phyloP scores from a whole-genome alignment of 192 early-diverging fungal species.

The Cetraspora pellucida region DNA sequence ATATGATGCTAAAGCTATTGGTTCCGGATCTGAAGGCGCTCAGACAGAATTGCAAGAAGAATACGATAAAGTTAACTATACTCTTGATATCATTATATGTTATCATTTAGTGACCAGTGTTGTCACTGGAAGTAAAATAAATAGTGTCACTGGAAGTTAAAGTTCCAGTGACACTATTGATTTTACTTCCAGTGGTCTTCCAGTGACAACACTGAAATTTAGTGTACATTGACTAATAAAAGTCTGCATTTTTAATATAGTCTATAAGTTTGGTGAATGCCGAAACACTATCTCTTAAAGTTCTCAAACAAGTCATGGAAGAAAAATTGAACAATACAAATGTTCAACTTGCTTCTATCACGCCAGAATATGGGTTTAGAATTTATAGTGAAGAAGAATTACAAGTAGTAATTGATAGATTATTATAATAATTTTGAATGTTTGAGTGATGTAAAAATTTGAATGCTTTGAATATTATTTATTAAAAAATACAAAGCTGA shows the following conservation, averaged over 20 bases:
- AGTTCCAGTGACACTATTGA: no score
- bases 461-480: no score
- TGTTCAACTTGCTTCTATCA: constrained; percentile 92
- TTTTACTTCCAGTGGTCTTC: no score
- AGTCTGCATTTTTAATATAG: constrained; percentile 38
- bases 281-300: constrained; percentile 87
- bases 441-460: no score
- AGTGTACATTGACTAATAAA: no score
- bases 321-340: constrained; percentile 97
- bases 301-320: constrained; percentile 99
- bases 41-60: constrained; percentile 97
- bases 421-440: constrained; percentile 51
- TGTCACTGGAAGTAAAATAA: no score
- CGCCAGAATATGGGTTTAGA: constrained; percentile 72
- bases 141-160: no score
- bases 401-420: constrained; percentile 71
- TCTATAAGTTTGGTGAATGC: constrained; percentile 87
- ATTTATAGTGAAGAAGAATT: constrained; percentile 83
- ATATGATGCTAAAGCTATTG: constrained; percentile 98
- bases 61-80: constrained; percentile 75
- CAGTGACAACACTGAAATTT: no score
- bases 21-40: constrained; percentile 98
- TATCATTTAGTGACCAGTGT: no score
- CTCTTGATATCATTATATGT: not conserved
- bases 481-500: no score